These are phyloP conservation scores for Letharia columbiana DNA, from an alignment of 495 filamentous ascomycete species.

Conservation along the genomic window DNA sequence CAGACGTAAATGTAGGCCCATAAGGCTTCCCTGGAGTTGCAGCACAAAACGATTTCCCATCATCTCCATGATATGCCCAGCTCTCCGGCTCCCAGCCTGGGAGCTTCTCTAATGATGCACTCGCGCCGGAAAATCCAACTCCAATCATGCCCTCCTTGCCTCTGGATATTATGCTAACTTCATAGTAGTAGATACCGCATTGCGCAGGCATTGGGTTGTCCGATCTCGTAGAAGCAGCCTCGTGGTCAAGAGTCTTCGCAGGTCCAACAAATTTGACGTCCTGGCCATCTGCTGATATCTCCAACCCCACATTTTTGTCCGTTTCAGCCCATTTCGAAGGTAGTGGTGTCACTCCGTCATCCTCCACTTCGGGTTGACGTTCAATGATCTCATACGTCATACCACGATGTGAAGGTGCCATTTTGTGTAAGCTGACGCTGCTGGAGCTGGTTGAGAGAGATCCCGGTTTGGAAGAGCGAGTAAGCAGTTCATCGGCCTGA, in stretches of 20 bases:
- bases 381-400: slow-evolving; percentile 84
- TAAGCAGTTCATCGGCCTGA: slow-evolving; percentile 39
- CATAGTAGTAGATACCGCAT: slow-evolving; percentile 94
- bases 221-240: slow-evolving; percentile 75
- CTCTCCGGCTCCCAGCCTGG: slow-evolving; percentile 95
- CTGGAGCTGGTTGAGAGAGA: slow-evolving; percentile 57
- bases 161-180: slow-evolving; percentile 76
- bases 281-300: slow-evolving; percentile 63
- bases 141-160: slow-evolving; percentile 85
- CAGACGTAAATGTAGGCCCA: slow-evolving; percentile 58
- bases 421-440: slow-evolving; percentile 55
- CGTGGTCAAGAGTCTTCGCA: slow-evolving; percentile 60
- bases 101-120: slow-evolving; percentile 67
- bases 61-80: slow-evolving; percentile 96
- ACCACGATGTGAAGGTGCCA: slow-evolving; percentile 67
- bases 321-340: slow-evolving; percentile 75
- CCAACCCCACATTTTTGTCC: slow-evolving; percentile 66
- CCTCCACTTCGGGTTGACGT: slow-evolving; percentile 54
- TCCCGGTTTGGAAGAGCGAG: slow-evolving; percentile 33
- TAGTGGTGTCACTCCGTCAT: slow-evolving; percentile 51
- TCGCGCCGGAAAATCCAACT: slow-evolving; percentile 74
- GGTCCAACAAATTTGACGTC: slow-evolving; percentile 68
- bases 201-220: slow-evolving; percentile 87
- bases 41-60: slow-evolving; percentile 77
- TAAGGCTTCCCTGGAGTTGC: slow-evolving; percentile 67